Base-by-base conservation (phyloP, 768 basidiomycete species). In the Arthromyces matolae region DNA sequence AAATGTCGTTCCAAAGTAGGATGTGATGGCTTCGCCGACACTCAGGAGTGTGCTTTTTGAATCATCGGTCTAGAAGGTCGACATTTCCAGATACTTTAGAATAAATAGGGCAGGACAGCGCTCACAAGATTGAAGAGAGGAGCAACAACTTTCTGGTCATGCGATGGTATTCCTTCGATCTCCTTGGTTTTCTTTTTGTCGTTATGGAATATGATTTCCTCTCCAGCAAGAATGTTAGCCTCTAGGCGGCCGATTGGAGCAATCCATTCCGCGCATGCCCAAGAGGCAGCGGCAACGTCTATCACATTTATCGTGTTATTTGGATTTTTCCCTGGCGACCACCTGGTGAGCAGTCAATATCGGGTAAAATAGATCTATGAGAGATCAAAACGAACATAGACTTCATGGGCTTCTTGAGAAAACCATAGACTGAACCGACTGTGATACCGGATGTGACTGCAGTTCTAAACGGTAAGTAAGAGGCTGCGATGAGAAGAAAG, bases 321-420 rank as follows among this genome's bases (percentile, higher is more conserved):
- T 9, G 83, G 75, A 51, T 87, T 78, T 64, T 82, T 85, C 24
- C 89, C 86, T 5, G 88, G 88, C 8, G 84, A 79, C 86, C 88
- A 89, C 62, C 89, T 90, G 53, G 43, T 28, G 33, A 32, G 23
- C 27, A 31, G 38, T 67, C 28, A 60, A 28, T 49, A 42, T 44
- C 50, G 19, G 39, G 32, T 31, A 31, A 20, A 32, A 20, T 45
- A 9, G 22, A 47, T 29, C 12, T 47, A 23, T 45, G 12, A 39
- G 34, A 39, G 20, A 25, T 18, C 19, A 27, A 32, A 33, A 51
- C 83, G 55, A 57, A 91, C 88, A 92, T 72, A 8, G 83, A 86
- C 63, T 88, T 90, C 83, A 93, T 88, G 1, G 89, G 87, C 55
- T 87, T 83, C 61, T 89, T 80, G 64, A 89, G 71, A 60, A 87